A percentile compares a stretch with the other conserved stretches of the same genome.
These are phyloP conservation scores for Pythium aquatile DNA, from an alignment of 352 stramenopile genomes.

Conservation along the genomic window DNA sequence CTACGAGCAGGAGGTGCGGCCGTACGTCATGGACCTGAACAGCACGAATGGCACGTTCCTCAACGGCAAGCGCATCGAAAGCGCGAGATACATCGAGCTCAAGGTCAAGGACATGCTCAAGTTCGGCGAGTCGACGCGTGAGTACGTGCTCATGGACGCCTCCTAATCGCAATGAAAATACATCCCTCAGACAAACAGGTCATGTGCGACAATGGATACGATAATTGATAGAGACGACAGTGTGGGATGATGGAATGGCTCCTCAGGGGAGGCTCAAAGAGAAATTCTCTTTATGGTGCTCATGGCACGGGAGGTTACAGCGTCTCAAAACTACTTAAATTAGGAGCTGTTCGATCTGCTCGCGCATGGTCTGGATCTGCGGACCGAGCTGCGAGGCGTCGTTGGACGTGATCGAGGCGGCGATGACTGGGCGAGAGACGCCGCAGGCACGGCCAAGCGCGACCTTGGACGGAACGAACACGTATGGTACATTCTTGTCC, in stretches of 20 bases:
- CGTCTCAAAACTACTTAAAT: constrained; percentile 89
- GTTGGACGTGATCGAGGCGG: constrained; percentile 98
- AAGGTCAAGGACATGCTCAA: constrained; percentile 94
- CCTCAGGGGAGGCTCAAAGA: background rate
- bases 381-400: constrained; percentile 98
- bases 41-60: constrained; percentile 98
- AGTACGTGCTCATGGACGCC: constrained; percentile 95
- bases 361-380: constrained; percentile 99
- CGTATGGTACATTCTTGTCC: constrained; percentile 96
- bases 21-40: constrained; percentile 98
- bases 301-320: background rate
- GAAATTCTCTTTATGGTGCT: constrained; percentile 1
- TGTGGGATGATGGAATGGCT: background rate
- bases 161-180: constrained; percentile 21
- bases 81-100: constrained; percentile 96
- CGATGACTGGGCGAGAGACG: constrained; percentile 98
- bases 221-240: background rate
- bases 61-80: constrained; percentile 93
- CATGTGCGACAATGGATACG: too few relatives aligned
- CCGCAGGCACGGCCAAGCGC: constrained; percentile 98
- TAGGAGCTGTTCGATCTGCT: constrained; percentile 99
- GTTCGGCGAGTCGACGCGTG: constrained; percentile 95
- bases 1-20: constrained; percentile 70
- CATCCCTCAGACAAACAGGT: background rate
- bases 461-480: constrained; percentile 96